Evolutionary conservation across 2,329 filamentous ascomycete genomes (phyloP).

Genomic region (Pestalotiopsis sp.): DNA sequence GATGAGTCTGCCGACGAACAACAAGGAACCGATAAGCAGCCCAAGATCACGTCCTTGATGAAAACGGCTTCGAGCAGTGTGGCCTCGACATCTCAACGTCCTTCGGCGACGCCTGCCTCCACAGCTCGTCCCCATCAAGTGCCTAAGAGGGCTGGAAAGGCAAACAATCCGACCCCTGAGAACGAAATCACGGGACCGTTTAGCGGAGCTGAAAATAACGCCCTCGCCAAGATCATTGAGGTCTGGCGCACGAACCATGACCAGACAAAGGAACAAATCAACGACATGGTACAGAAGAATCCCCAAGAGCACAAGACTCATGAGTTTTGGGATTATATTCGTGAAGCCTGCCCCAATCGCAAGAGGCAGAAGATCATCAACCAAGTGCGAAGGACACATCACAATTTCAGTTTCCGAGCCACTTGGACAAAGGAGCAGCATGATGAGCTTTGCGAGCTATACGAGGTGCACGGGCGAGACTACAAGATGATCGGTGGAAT

Average conservation of each 20-base stretch:
- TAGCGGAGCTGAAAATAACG: conserved; percentile 40
- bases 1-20: conserved; percentile 11
- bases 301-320: conserved; percentile 26
- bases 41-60: conserved; percentile 23
- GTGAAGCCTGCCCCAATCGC: conserved; percentile 47
- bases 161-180: conserved; percentile 4
- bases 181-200: conserved; percentile 38
- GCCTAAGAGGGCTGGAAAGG: conserved; percentile 10
- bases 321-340: conserved; percentile 52
- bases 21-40: conserved; percentile 8
- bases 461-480: conserved; percentile 49
- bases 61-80: background rate
- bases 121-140: background rate
- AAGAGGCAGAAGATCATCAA: conserved; percentile 55
- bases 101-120: background rate
- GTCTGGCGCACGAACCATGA: conserved; percentile 42
- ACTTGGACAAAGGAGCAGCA: conserved; percentile 62
- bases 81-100: background rate
- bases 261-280: conserved; percentile 46
- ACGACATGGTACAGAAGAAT: conserved; percentile 39
- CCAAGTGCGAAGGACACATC: conserved; percentile 61
- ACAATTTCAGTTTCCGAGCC: conserved; percentile 63
- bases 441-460: conserved; percentile 47
- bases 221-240: conserved; percentile 42
- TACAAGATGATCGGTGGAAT: conserved; percentile 64